phyloP scores from a whole-genome alignment of 371 early-diverging fungal genomes.

The Circinella umbellata region DNA sequence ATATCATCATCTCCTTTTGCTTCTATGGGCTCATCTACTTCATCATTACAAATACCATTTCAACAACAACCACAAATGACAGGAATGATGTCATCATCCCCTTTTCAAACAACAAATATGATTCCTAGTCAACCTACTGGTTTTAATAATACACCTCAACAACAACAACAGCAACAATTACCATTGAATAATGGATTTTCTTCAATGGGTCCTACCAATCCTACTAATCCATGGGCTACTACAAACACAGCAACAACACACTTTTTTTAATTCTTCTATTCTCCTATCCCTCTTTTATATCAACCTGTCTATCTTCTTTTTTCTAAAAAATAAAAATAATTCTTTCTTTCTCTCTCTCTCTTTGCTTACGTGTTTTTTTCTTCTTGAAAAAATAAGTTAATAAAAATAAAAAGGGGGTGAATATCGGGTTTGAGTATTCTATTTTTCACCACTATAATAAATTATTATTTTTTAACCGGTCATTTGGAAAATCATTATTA shows the following conservation, averaged over 20 bases:
- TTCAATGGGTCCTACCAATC: background rate
- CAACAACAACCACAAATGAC: conserved; percentile 13
- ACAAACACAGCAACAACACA: background rate
- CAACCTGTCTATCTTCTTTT: background rate
- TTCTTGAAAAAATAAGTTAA: too few relatives aligned
- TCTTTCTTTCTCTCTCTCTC: too few relatives aligned
- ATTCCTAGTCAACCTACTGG: conserved; percentile 11
- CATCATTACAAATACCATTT: conserved; percentile 14
- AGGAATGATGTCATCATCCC: conserved; percentile 2
- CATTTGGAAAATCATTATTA: too few relatives aligned
- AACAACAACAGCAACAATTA: too few relatives aligned
- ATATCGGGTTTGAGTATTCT: too few relatives aligned
- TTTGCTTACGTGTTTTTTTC: too few relatives aligned
- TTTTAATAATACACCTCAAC: background rate
- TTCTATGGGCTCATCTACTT: background rate
- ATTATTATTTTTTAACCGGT: too few relatives aligned
- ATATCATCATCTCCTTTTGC: conserved; percentile 7
- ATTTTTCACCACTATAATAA: too few relatives aligned
- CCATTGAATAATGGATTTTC: conserved; percentile 7
- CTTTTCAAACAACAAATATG: conserved; percentile 13
- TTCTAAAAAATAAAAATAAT: too few relatives aligned
- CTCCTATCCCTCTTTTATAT: background rate
- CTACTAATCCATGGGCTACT: conserved; percentile 1
- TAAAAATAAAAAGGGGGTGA: too few relatives aligned
- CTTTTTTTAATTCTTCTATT: background rate